Conservation (phyloP, 2,329 filamentous ascomycete species). For the Alternaria sp. region DNA sequence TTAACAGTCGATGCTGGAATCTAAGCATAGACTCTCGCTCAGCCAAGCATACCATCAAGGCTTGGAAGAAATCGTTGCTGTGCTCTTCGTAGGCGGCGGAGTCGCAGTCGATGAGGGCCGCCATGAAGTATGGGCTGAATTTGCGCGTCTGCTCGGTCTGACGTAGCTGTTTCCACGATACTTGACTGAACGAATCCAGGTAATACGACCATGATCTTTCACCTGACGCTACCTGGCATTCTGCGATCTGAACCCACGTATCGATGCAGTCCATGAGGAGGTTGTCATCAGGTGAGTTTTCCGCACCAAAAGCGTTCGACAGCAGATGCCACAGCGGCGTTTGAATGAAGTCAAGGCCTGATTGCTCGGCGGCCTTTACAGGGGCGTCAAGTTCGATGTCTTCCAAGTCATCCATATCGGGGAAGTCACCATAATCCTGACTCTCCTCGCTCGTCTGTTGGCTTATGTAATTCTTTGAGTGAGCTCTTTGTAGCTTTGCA, state of each 20-base stretch:
- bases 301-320: constrained; percentile 69
- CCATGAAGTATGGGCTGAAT: constrained; percentile 57
- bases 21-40: constrained; percentile 69
- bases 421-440: constrained; percentile 70
- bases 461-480: constrained; percentile 35
- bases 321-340: constrained; percentile 62
- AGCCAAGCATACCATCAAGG: constrained; percentile 64
- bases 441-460: constrained; percentile 64
- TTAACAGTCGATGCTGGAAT: constrained; percentile 66
- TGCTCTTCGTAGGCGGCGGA: constrained; percentile 56
- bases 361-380: constrained; percentile 11
- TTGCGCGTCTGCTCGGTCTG: constrained; percentile 58
- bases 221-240: constrained; percentile 56
- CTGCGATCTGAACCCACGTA: constrained; percentile 63
- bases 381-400: constrained; percentile 35
- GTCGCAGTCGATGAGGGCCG: constrained; percentile 53
- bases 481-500: constrained; percentile 26
- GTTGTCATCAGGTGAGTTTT: constrained; percentile 61
- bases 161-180: constrained; percentile 60
- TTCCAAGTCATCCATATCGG: constrained; percentile 60
- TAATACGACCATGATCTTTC: constrained; percentile 64
- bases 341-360: constrained; percentile 55
- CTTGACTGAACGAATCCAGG: constrained; percentile 61
- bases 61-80: constrained; percentile 58
- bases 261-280: constrained; percentile 63